A percentile compares a stretch with the other conserved stretches of the same genome.
Evolutionary conservation across 23 red algal species (phyloP).

Genomic region (Gracilaria vermiculophylla): DNA sequence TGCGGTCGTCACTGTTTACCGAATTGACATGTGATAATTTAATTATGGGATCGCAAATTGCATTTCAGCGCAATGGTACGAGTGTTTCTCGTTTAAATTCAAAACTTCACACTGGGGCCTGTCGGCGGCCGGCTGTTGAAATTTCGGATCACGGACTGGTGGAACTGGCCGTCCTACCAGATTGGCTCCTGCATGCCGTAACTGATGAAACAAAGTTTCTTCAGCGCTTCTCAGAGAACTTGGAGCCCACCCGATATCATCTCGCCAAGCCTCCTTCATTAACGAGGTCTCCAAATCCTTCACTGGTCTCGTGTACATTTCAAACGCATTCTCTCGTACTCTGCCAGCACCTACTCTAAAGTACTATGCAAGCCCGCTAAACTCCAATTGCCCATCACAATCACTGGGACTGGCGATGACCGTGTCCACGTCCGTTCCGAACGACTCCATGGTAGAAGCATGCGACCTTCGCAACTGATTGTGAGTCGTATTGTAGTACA

Average conservation of each 20-base stretch:
- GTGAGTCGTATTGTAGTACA: slow-evolving; percentile 17
- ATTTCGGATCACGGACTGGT: slow-evolving; percentile 33
- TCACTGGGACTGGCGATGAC: not conserved
- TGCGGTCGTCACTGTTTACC: too few relatives aligned
- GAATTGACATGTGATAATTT: too few relatives aligned
- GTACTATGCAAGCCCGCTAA: not conserved
- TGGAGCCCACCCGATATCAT: slow-evolving; percentile 58
- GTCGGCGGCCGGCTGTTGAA: too few relatives aligned
- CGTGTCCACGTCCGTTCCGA: slow-evolving; percentile 1
- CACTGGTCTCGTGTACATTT: slow-evolving; percentile 39
- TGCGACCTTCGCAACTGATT: slow-evolving; percentile 7
- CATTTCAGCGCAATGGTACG: too few relatives aligned
- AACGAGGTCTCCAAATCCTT: slow-evolving; percentile 25
- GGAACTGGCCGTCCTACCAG: slow-evolving; percentile 63
- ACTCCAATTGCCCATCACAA: slow-evolving; percentile 4
- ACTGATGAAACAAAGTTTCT: slow-evolving; percentile 58
- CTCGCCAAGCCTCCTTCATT: slow-evolving; percentile 62
- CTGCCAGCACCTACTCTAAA: not conserved
- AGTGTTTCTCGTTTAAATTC: too few relatives aligned
- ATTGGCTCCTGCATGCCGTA: not conserved
- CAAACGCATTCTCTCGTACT: not conserved
- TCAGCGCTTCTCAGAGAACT: slow-evolving; percentile 39
- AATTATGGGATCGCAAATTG: too few relatives aligned
- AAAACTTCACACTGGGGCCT: too few relatives aligned
- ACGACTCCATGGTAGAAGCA: not conserved